A percentile compares a stretch with the other conserved stretches of the same genome.
These are phyloP conservation scores for Mycosphaerella sp. DNA, from an alignment of 2,329 filamentous ascomycete genomes.

Conservation along the genomic window DNA sequence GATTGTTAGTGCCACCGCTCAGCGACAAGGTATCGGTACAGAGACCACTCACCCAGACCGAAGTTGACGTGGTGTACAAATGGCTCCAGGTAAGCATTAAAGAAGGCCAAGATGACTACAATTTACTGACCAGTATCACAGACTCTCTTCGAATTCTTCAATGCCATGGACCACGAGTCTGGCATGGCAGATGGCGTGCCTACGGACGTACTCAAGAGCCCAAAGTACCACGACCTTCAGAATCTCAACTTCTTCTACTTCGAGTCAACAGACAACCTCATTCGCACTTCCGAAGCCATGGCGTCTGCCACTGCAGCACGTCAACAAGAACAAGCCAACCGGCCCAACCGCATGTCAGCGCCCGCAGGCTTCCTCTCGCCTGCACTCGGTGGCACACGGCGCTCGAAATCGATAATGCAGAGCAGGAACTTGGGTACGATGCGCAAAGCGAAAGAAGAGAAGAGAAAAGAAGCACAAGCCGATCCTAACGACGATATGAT, in stretches of 20 bases:
- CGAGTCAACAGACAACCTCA: constrained; percentile 81
- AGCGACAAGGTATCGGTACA: constrained; percentile 92
- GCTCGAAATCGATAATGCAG: constrained; percentile 69
- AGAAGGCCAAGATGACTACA: not conserved
- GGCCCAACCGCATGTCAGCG: constrained; percentile 62
- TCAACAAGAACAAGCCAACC: constrained; percentile 49
- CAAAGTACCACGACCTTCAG: constrained; percentile 96
- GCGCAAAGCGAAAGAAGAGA: constrained; percentile 92
- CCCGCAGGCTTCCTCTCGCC: constrained; percentile 48
- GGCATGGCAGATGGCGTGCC: constrained; percentile 83
- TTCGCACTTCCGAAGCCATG: constrained; percentile 95
- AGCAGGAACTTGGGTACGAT: constrained; percentile 92
- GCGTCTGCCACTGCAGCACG: constrained; percentile 78
- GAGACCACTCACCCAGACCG: constrained; percentile 73
- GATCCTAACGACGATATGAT: constrained; percentile 99
- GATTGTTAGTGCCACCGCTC: constrained; percentile 81
- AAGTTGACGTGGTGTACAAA: constrained; percentile 89
- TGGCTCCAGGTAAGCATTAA: constrained; percentile 62
- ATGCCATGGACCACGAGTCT: constrained; percentile 77
- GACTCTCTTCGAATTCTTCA: constrained; percentile 89
- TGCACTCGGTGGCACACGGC: constrained; percentile 50
- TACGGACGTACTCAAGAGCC: constrained; percentile 84
- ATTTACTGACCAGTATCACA: constrained; percentile 16
- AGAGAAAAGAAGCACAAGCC: constrained; percentile 88
- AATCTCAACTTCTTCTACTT: constrained; percentile 99